These are phyloP conservation scores for Entomortierella beljakovae DNA, from an alignment of 192 early-diverging fungal species.

Conservation along the genomic window DNA sequence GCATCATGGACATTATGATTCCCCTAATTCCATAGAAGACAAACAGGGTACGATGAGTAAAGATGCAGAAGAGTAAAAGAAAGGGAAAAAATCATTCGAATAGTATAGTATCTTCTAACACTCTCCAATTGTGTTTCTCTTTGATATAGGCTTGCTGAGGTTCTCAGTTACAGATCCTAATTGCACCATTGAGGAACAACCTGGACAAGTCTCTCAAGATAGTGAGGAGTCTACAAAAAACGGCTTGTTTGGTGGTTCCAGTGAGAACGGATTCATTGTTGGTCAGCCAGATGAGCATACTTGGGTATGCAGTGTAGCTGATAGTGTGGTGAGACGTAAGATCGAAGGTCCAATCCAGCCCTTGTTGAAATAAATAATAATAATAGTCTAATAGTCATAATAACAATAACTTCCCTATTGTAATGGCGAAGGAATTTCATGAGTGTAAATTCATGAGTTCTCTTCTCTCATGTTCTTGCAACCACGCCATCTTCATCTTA, in stretches of 20 bases:
- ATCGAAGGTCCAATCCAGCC: too few species aligned
- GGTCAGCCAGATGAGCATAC: constrained; percentile 38
- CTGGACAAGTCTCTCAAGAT: neutral
- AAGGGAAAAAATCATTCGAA: neutral
- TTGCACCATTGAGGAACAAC: constrained; percentile 31
- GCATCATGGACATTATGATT: constrained; percentile 20
- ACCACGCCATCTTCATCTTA: too few species aligned
- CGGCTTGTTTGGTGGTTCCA: constrained; percentile 60
- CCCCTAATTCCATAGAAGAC: neutral
- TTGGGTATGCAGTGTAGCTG: constrained; percentile 52
- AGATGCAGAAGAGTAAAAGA: neutral
- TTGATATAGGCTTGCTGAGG: constrained; percentile 8
- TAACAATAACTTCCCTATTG: too few species aligned
- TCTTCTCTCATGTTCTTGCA: too few species aligned
- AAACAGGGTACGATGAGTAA: neutral
- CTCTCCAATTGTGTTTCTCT: neutral
- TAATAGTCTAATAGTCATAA: neutral
- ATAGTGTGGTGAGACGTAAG: constrained; percentile 40
- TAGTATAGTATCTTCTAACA: neutral
- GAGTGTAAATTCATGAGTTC: too few species aligned
- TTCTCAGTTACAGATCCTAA: constrained; percentile 39
- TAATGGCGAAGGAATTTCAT: too few species aligned
- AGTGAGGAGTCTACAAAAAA: neutral
- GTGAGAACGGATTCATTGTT: constrained; percentile 67
- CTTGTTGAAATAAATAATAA: neutral